Conservation (phyloP, 2,329 filamentous ascomycete genomes). For the Sclerotinia minor region DNA sequence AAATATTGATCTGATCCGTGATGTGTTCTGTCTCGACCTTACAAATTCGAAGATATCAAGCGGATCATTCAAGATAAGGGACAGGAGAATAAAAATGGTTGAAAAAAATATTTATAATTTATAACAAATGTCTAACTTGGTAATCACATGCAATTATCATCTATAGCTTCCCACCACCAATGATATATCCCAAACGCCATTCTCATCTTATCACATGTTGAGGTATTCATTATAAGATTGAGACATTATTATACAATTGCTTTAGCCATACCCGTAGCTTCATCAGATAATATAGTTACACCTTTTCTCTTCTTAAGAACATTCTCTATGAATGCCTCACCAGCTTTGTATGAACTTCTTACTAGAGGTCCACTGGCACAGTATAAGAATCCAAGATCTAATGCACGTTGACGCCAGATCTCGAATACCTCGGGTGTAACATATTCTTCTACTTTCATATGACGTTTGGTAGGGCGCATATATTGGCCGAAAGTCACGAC, state of each 20-base stretch:
- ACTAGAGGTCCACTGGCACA: constrained; percentile 92
- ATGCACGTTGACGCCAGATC: constrained; percentile 81
- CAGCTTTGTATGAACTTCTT: constrained; percentile 94
- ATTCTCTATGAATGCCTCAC: constrained; percentile 98
- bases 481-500: constrained; percentile 99
- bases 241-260: constrained; percentile 30
- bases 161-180: constrained; percentile 1
- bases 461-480: constrained; percentile 97
- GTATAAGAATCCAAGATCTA: constrained; percentile 96
- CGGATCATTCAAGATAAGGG: too few species aligned
- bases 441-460: constrained; percentile 96
- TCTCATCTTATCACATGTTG: constrained; percentile 14
- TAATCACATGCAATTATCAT: constrained; percentile 6
- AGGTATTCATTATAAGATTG: constrained; percentile 10
- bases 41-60: background rate
- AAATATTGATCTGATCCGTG: background rate
- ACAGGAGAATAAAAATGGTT: background rate
- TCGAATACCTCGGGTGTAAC: constrained; percentile 90
- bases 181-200: constrained; percentile 11
- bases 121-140: background rate
- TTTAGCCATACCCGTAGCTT: constrained; percentile 37
- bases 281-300: constrained; percentile 36
- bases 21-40: background rate
- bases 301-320: constrained; percentile 58
- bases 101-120: constrained; percentile 1